Evolutionary conservation across 2,329 filamentous ascomycete species (phyloP), one percentile per base, ranked within the genome.

Genomic region (Beauveria caledonica): DNA sequence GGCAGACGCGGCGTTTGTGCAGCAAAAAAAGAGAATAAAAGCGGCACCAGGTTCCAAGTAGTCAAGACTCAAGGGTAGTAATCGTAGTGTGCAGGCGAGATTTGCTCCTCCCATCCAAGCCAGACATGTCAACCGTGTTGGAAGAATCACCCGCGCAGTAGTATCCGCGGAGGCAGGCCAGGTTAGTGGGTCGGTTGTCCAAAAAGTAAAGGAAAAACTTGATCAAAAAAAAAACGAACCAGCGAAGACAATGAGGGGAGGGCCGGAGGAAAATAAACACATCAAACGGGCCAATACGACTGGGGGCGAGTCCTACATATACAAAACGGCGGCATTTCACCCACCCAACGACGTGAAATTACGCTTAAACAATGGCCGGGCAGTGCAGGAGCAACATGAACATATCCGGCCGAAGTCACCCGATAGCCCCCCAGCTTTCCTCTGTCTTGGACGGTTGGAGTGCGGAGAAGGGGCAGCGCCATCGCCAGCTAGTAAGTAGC

Each of bases 391-490:
- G 44, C 42, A 40, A 29, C 40, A 27, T 29, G 23, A 42, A 29
- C 50, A 25, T 33, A 4, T 23, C 49, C 23, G 42, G 50, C 58
- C 58, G 58, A 54, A 60, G 49, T 60, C 58, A 53, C 58, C 58
- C 58, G 58, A 60, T 27, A 54, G n/a, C 49, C 57, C 29, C 49
- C 50, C 50, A 51, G 48, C 49, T 60, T 40, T 57, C 13, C 19
- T 17, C 5, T 39, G 29, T 19, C 33, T 36, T 36, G n/a, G 42
- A 33, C 48, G 29, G 29, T 36, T 52, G 49, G 49, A 33, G 17
- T 60, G 58, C 50, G 58, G 50, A 60, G 58, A 42, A 60, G 21
- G 42, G 58, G 8, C 36, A 50, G 23, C 54, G 33, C 56, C 57
- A 59, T 59, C 48, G 45, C 48, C 19, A 39, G 51, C 23, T 29